Evolutionary conservation across 805 yeast species (phyloP).

Genomic region (Metschnikowia shivogae): DNA sequence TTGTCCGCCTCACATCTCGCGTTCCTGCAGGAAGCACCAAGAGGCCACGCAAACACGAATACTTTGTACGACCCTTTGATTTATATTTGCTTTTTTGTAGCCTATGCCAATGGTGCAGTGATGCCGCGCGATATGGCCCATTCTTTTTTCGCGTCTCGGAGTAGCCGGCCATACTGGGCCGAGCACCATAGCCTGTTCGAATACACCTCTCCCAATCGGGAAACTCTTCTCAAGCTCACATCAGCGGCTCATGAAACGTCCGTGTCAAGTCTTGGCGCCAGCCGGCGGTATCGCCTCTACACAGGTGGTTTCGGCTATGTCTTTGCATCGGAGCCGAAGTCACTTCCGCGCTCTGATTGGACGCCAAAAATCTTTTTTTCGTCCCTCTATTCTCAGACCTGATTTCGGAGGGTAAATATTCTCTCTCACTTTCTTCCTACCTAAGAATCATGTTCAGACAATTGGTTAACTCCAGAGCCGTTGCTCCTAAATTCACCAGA

Average conservation of each 20-base stretch:
- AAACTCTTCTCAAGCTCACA: too few species aligned
- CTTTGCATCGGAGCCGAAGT: slow-evolving; percentile 15
- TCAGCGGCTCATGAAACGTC: too few species aligned
- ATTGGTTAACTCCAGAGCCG: slow-evolving; percentile 18
- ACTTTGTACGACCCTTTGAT: too few species aligned
- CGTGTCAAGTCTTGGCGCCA: too few species aligned
- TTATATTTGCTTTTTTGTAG: too few species aligned
- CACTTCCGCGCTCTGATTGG: slow-evolving; percentile 19
- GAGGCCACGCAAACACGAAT: too few species aligned
- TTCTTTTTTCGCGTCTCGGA: slow-evolving; percentile 2
- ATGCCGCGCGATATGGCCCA: too few species aligned
- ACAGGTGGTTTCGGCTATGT: not conserved
- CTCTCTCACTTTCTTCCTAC: slow-evolving; percentile 8
- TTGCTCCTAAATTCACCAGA: slow-evolving; percentile 28
- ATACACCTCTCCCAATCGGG: not conserved
- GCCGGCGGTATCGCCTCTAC: too few species aligned
- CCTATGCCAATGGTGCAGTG: not conserved
- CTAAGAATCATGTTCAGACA: slow-evolving; percentile 19
- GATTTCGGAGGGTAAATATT: slow-evolving; percentile 6
- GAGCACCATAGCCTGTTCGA: not conserved
- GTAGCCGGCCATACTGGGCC: slow-evolving; percentile 4
- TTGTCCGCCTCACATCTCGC: too few species aligned
- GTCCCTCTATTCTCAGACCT: slow-evolving; percentile 9
- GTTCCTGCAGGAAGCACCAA: too few species aligned
- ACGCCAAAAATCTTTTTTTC: slow-evolving; percentile 15